These are phyloP conservation scores for Alternaria sp. DNA, from an alignment of 2,329 filamentous ascomycete species.

Conservation along the genomic window DNA sequence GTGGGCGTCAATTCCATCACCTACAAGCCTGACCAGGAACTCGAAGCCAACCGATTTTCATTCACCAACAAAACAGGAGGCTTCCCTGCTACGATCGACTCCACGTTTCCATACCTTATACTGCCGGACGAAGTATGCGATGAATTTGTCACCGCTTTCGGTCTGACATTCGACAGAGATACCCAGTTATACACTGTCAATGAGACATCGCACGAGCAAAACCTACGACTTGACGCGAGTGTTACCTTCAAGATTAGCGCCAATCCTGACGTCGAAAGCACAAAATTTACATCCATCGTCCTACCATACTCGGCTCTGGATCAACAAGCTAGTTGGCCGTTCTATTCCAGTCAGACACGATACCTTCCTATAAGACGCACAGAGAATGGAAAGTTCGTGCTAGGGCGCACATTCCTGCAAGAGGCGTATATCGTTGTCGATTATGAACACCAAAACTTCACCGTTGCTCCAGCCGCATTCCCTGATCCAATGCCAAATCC, in stretches of 20 bases:
- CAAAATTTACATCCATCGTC: conserved; percentile 27
- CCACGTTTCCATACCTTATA: conserved; percentile 48
- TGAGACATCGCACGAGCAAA: conserved; percentile 30
- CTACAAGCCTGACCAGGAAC: conserved; percentile 26
- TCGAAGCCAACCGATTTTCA: conserved; percentile 17
- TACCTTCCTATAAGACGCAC: conserved; percentile 48
- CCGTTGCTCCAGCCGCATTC: conserved; percentile 38
- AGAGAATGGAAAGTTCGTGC: conserved; percentile 29
- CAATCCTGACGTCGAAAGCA: conserved; percentile 10
- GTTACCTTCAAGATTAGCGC: conserved; percentile 38
- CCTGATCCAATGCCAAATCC: conserved; percentile 30
- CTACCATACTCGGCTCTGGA: conserved; percentile 46
- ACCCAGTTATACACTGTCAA: conserved; percentile 49
- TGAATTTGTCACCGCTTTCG: conserved; percentile 47
- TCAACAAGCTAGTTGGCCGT: conserved; percentile 19
- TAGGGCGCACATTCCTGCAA: conserved; percentile 50
- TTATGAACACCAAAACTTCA: conserved; percentile 48
- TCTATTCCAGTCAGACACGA: conserved; percentile 19
- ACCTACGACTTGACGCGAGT: conserved; percentile 36
- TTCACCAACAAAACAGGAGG: conserved; percentile 15
- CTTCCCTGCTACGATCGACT: conserved; percentile 50
- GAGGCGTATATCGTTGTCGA: conserved; percentile 51
- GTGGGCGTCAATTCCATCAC: conserved; percentile 41
- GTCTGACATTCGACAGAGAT: conserved; percentile 44
- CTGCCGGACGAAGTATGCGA: conserved; percentile 49